Base-by-base conservation (phyloP, 306 rosid genomes). In the Lagenaria siceraria region DNA sequence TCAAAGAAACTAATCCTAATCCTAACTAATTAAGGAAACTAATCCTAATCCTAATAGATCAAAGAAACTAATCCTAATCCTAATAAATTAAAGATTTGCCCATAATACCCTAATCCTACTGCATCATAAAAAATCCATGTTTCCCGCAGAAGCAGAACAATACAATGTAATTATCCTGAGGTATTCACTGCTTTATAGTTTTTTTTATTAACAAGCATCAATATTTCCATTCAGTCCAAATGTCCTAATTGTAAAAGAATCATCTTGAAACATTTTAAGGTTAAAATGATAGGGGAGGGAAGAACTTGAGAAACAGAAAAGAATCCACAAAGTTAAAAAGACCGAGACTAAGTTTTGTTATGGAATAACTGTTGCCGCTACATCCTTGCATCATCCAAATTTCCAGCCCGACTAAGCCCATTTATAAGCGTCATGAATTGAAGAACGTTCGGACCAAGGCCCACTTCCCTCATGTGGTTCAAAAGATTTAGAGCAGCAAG, bases 371-470 rank as follows among this genome's bases (percentile, higher is more conserved):
- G 49, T 65, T 19, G 29, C 11, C 14, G 51, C 22, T 43, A 68
- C 54, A 68, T 68, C 74, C 11, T 38, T 42, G 27, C 11, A 36
- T 38, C 98, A 24, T 89, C 92, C 87, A 92, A 48, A 77, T 90
- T 89, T 62, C 97, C 93, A 33, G 98, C 96, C 83, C 92, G 83
- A 82, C 99, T 95, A 80, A 96, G 87, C 59, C 98, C 99, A 80
- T 96, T 93, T 62, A 96, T 88, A 87, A 92, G 84, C 6, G 99
- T 92, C 64, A 98, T 96, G 86, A 88, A 96, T 88, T 96, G 97
- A 83, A 92, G 96, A 80, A 92, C 88, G 22, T 85, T 85, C 15
- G 97, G 98, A 21, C 87, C 87, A 8, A 87, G 74, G 65, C 99
- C 98, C 31, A 79, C 75, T 85, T 89, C 91, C 86, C 83, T 84